Conservation (phyloP, 352 stramenopile genomes). For the Pythium sp. region DNA sequence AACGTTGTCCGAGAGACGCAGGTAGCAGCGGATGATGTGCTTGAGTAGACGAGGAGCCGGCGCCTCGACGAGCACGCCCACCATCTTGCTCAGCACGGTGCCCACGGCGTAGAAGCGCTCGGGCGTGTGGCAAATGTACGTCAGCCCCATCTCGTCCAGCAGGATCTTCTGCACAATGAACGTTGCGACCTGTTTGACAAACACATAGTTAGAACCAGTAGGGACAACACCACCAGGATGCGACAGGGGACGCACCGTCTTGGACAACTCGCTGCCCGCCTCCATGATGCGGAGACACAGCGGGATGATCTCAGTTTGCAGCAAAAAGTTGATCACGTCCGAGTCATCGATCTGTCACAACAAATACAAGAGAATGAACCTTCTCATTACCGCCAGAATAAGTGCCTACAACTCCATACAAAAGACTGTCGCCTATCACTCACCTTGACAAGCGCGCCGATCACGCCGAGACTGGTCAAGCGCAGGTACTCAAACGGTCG, state of each 20-base stretch:
- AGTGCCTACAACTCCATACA: background rate
- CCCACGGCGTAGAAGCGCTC: constrained; percentile 90
- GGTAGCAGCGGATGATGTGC: constrained; percentile 98
- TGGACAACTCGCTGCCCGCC: constrained; percentile 96
- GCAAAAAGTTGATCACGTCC: constrained; percentile 98
- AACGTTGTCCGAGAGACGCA: constrained; percentile 90
- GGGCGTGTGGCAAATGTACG: constrained; percentile 98
- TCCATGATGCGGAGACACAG: constrained; percentile 99
- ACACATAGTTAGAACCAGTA: constrained; percentile 13
- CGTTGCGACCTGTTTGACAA: constrained; percentile 85
- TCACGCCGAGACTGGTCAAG: constrained; percentile 97
- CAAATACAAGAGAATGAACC: background rate
- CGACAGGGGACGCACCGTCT: constrained; percentile 78
- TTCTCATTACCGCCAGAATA: background rate
- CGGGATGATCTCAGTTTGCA: constrained; percentile 99
- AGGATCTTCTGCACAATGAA: constrained; percentile 99
- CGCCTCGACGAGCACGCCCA: constrained; percentile 90
- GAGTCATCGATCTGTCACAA: constrained; percentile 93
- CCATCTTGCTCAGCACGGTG: constrained; percentile 97
- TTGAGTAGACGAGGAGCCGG: constrained; percentile 96
- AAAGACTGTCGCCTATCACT: background rate
- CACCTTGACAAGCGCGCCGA: constrained; percentile 98
- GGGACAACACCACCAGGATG: background rate
- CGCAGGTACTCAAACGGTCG: constrained; percentile 99
- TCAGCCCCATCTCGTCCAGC: constrained; percentile 97